These are phyloP conservation scores for Cyclotella kingstonii DNA, from an alignment of 108 stramenopile species.

Conservation along the genomic window DNA sequence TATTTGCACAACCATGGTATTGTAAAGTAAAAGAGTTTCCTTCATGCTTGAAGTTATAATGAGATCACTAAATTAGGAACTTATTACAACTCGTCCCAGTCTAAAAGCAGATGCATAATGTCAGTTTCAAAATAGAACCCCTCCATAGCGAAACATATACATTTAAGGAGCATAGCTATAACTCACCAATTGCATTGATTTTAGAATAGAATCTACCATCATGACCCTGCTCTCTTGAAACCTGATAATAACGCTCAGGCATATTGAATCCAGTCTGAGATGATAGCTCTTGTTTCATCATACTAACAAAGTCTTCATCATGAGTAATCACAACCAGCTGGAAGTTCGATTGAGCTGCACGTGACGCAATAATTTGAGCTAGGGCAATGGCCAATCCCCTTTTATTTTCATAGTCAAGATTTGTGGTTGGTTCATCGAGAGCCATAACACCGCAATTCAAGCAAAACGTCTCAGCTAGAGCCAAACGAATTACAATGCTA, in stretches of 20 bases:
- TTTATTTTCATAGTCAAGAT: conserved; percentile 94
- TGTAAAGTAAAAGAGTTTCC: too few relatives aligned
- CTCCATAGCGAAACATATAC: background rate
- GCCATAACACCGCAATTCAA: conserved; percentile 95
- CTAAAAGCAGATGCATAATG: background rate
- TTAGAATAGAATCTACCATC: conserved; percentile 84
- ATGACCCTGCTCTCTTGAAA: conserved; percentile 80
- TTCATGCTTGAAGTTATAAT: too few relatives aligned
- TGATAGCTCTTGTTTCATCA: conserved; percentile 90
- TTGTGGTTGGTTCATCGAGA: conserved; percentile 96
- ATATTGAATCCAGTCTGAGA: conserved; percentile 83
- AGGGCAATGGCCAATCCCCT: conserved; percentile 92
- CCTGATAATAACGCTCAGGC: conserved; percentile 95
- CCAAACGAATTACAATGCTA: conserved; percentile 97
- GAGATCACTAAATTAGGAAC: too few relatives aligned
- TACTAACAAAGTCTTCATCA: conserved; percentile 97
- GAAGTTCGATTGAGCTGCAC: conserved; percentile 91
- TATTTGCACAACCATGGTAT: too few relatives aligned
- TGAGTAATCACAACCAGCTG: conserved; percentile 98
- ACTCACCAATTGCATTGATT: conserved; percentile 65
- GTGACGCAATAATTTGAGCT: conserved; percentile 89
- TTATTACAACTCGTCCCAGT: conserved; percentile 20
- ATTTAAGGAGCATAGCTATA: background rate
- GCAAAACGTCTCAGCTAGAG: conserved; percentile 98
- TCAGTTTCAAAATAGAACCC: background rate